Conservation (phyloP, 257 asterid species). For the Solanum piurae region DNA sequence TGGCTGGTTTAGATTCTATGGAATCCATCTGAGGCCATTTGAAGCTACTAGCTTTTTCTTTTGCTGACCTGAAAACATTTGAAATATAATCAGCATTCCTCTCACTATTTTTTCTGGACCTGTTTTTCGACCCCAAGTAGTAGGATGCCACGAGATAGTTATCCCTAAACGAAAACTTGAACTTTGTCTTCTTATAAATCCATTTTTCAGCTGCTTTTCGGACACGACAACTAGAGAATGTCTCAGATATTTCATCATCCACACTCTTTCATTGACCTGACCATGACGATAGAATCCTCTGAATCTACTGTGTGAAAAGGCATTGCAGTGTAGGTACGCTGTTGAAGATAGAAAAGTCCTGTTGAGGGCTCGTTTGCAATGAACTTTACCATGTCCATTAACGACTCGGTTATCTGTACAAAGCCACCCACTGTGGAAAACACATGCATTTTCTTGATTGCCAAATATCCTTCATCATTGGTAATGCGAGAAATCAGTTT, state of each 20-base stretch:
- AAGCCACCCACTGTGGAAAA: constrained; percentile 73
- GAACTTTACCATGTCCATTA: constrained; percentile 70
- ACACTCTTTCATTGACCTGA: no score
- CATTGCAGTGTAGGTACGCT: constrained; percentile 57
- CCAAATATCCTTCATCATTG: constrained; percentile 68
- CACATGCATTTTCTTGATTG: constrained; percentile 62
- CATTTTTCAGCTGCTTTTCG: constrained; percentile 47
- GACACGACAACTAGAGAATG: constrained; percentile 53
- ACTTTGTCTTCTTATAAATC: constrained; percentile 30
- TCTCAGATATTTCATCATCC: constrained; percentile 51
- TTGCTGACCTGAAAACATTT: constrained; percentile 36
- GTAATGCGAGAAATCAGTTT: not conserved
- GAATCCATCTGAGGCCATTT: constrained; percentile 37
- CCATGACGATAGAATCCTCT: no score
- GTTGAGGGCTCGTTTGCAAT: constrained; percentile 92
- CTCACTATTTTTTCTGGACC: constrained; percentile 10
- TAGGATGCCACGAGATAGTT: constrained; percentile 61
- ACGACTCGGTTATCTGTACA: constrained; percentile 57
- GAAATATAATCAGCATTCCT: no score
- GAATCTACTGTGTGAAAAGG: constrained; percentile 8
- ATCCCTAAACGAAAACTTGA: constrained; percentile 41
- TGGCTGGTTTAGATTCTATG: constrained; percentile 13
- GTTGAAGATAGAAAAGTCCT: constrained; percentile 84
- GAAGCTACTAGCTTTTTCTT: constrained; percentile 45
- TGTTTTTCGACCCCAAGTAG: constrained; percentile 46